A percentile compares a stretch with the other conserved stretches of the same genome.
These are phyloP conservation scores for Calonectria ilicicola DNA, from an alignment of 2,329 filamentous ascomycete genomes.

Conservation along the genomic window DNA sequence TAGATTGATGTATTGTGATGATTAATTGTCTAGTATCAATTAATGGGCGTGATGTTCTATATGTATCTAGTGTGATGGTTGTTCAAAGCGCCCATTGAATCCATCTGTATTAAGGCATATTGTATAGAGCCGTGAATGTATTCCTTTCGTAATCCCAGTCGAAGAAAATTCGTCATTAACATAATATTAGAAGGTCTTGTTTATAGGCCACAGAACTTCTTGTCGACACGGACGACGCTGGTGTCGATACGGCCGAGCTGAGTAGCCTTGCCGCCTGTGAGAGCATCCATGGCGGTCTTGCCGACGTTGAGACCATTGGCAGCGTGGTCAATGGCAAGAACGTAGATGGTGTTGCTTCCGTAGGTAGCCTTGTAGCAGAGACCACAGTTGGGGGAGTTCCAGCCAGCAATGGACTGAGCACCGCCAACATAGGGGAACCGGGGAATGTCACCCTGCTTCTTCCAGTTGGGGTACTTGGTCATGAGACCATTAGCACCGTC, in stretches of 20 bases:
- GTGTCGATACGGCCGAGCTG: conserved; percentile 66
- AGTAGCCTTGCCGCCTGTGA: conserved; percentile 64
- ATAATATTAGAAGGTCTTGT: not conserved
- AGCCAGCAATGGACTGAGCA: conserved; percentile 61
- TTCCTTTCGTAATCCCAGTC: not conserved
- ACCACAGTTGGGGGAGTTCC: conserved; percentile 69
- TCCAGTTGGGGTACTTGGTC: conserved; percentile 68
- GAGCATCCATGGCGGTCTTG: conserved; percentile 64
- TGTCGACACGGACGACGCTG: conserved; percentile 54
- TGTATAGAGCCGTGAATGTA: not conserved
- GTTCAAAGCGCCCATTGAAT: not conserved
- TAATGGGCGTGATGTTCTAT: not conserved
- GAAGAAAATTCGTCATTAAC: not conserved
- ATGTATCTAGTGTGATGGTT: not conserved
- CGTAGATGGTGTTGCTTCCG: conserved; percentile 62
- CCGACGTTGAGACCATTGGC: conserved; percentile 66
- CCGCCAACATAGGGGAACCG: conserved; percentile 67
- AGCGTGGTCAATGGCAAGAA: conserved; percentile 68
- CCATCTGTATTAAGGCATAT: not conserved
- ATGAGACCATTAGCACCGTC: conserved; percentile 76
- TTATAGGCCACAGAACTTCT: conserved; percentile 55
- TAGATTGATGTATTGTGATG: not conserved
- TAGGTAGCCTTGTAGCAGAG: conserved; percentile 69
- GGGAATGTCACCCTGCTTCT: conserved; percentile 63
- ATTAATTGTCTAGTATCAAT: not conserved